Base-by-base conservation (phyloP, 2,329 filamentous ascomycete species). In the Dactylellina sp. region DNA sequence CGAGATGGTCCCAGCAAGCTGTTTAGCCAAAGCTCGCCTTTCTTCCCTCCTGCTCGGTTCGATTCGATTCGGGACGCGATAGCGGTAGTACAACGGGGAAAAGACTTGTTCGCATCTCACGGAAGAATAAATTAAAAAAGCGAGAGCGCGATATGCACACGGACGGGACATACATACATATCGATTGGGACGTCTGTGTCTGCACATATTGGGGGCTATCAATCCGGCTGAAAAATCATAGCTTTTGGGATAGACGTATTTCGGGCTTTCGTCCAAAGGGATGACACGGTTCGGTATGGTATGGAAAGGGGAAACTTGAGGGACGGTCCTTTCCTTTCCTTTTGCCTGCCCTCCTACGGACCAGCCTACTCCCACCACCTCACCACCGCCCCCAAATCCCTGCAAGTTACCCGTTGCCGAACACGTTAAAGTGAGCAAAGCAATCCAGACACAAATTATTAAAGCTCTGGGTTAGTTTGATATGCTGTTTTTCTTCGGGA, bases 321-420 rank as follows among this genome's bases (percentile, higher is more conserved):
- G 59, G 66, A 62, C 70, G 55, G 68, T 72, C 68, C 68, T 72
- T 65, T 60, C 68, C 68, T 64, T 57, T 62, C 57, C 42, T 62
- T 61, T 61, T 49, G 16, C 20, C 37, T 65, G 37, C 50, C 49
- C 49, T 62, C 56, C 37, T 50, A 44, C 35, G n/a, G 18, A 25
- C 52, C 5, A 39, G n/a, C 6, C 18, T 9, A 56, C 52, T 32
- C 20, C 52, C 39, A 61, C 47, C 65, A 68, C 50, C 50, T 46
- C 66, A 50, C 37, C 24, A 37, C 46, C 9, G 28, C 28, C n/a
- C 42, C 60, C 55, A 11, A 55, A 74, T 74, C 70, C 70, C 70
- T 74, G 70, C 70, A 56, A 66, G 70, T 40, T 74, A 74, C 53
- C 70, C 70, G 70, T 62, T 66, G 61, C 70, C 70, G 70, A 66